These are phyloP conservation scores for Chamaecyparis obtusa DNA, from an alignment of 75 land plant genomes.

Conservation along the genomic window DNA sequence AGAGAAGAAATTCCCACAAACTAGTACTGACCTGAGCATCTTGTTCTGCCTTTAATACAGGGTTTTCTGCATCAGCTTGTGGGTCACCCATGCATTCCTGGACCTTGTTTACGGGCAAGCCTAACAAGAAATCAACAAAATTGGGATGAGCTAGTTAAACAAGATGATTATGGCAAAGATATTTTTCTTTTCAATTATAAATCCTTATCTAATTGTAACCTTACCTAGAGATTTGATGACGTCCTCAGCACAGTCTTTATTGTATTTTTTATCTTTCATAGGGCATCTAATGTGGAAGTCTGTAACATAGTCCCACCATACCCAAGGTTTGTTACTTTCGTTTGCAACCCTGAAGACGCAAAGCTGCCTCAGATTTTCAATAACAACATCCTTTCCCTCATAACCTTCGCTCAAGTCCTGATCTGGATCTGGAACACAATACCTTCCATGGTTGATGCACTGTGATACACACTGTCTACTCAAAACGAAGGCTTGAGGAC, in stretches of 20 bases:
- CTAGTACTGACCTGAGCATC: constrained; percentile 41
- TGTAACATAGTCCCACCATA: constrained; percentile 77
- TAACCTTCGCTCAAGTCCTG: constrained; percentile 55
- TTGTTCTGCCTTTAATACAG: constrained; percentile 58
- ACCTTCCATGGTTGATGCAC: constrained; percentile 70
- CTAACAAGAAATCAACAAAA: constrained; percentile 17
- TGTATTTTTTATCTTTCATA: constrained; percentile 73
- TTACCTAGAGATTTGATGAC: constrained; percentile 55
- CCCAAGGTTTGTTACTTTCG: constrained; percentile 42
- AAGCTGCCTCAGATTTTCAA: constrained; percentile 67
- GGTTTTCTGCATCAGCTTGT: constrained; percentile 45
- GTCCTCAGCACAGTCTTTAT: constrained; percentile 52
- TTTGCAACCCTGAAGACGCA: constrained; percentile 61
- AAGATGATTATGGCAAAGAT: neutral
- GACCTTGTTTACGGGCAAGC: constrained; percentile 34
- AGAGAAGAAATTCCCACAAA: neutral
- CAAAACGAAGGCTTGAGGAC: constrained; percentile 47
- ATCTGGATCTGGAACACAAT: constrained; percentile 75
- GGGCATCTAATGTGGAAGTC: constrained; percentile 75
- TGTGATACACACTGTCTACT: constrained; percentile 68
- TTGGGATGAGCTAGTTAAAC: neutral
- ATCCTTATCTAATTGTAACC: neutral
- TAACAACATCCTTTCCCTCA: constrained; percentile 70
- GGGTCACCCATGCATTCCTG: constrained; percentile 68
- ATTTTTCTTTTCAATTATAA: neutral